Base-by-base conservation (phyloP, 345 rosid genomes). In the Eucalyptus viminalis region DNA sequence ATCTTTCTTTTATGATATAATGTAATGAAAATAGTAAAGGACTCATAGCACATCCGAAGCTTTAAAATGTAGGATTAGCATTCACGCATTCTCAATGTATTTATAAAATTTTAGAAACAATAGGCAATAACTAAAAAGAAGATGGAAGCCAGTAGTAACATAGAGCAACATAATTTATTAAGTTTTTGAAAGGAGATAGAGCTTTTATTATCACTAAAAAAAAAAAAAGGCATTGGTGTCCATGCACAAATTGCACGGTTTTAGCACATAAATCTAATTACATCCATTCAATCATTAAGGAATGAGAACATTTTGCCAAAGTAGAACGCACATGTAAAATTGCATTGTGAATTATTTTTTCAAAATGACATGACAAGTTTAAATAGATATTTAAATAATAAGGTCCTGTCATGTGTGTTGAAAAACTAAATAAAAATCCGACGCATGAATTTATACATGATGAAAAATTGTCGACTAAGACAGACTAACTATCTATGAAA, bases 401-500 rank as follows among this genome's bases (percentile, higher is more conserved):
- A 60, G 31, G 69, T 60, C 14, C 8, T 60, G 7, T 27, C 69
- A 60, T 27, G 69, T 27, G 15, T 13, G 69, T 60, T 60, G 31
- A 27, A 25, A 60, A 60, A 60, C 31, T 60, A 60, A 60, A 12
- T 60, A 60, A 60, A 60, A 60, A 60, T 60, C 67, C 7, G 0
- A 27, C 8, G 3, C 8, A 27, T 60, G 31, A 60, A 60, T 12
- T 27, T 60, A 5, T 60, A 27, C 15, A 27, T 3, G 8, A 29
- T 60, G 69, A 60, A 6, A 22, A 24, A 5, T 22, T 56, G 29
- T 56, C 24, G 29, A 22, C 6, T 56, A 56, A 56, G 62, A 56
- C 5, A 25, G 12, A 56, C 27, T 51, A 51, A 15, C 19, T 22
- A 22, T 56, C 27, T 94, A 97, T 0, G 98, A 98, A 89, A 91